These are phyloP conservation scores for Mycena sp. DNA, from an alignment of 1,284 basidiomycete genomes.

Conservation along the genomic window DNA sequence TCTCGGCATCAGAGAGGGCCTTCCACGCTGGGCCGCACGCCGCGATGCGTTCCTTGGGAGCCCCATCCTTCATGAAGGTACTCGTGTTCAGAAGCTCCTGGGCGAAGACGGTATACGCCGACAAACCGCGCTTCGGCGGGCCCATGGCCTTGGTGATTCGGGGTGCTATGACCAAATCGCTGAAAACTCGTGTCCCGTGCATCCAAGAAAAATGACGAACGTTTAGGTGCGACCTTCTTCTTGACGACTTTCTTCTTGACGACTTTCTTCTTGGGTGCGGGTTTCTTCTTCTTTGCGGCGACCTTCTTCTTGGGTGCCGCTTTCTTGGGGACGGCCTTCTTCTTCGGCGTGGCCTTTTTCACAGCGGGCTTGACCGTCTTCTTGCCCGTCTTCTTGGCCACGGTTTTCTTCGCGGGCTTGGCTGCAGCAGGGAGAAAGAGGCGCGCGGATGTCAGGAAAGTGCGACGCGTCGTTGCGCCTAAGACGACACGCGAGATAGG, in stretches of 20 bases:
- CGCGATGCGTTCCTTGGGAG: background rate
- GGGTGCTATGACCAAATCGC: background rate
- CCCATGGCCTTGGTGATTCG: background rate
- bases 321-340: background rate
- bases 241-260: background rate
- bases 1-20: slow-evolving; percentile 1
- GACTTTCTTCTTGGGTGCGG: background rate
- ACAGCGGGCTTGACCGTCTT: background rate
- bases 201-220: background rate
- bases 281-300: slow-evolving; percentile 2
- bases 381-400: background rate
- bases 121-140: background rate
- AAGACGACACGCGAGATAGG: slow-evolving; percentile 6
- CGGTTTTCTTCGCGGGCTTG: background rate
- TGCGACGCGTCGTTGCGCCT: slow-evolving; percentile 6
- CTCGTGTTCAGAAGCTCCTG: background rate
- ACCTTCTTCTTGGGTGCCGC: slow-evolving; percentile 5
- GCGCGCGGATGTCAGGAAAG: slow-evolving; percentile 10
- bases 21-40: background rate
- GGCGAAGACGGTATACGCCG: background rate
- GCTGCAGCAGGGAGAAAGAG: slow-evolving; percentile 4
- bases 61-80: background rate
- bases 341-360: slow-evolving; percentile 6
- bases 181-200: background rate
- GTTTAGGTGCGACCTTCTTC: background rate